Evolutionary conservation across 495 filamentous ascomycete species (phyloP), one percentile per base, ranked within the genome.

Genomic region (Talaromyces liani): DNA sequence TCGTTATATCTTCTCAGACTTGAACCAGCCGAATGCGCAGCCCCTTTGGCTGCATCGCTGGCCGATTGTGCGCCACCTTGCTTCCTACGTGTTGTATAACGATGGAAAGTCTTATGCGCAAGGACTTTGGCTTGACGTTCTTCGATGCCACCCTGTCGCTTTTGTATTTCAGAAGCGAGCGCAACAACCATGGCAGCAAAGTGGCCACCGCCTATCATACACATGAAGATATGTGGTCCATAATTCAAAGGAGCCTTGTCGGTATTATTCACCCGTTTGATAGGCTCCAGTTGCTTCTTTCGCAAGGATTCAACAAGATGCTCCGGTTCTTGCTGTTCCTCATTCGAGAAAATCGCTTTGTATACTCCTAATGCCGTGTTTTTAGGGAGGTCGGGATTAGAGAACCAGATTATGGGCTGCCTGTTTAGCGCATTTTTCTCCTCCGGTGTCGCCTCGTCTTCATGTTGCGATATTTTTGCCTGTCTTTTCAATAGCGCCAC

Each of bases 121-220:
- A 98, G 78, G 3, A 98, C 90, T 2, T 85, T 85, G 7, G 92
- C 90, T 69, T 94, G 88, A 63, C 89, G 84, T 60, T 93, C 90
- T 65, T 91, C 80, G 2, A 85, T 78, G 2, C 91, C 91, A 29
- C 84, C 78, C 55, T 84, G 77, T 63, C 85, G 84, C 65, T 91
- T 92, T 58, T 84, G 85, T 47, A 86, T 76, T 65, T 90, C 91
- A 0, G 95, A 93, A 0, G 90, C 87, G 3, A 98, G 80, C 3
- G 92, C 91, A 20, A 98, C 88, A 34, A 98, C 79, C 92, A 98
- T 97, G 22, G 90, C 95, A 0, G 94, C 94, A 71, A 98, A 98
- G 68, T 98, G 94, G 2, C 94, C 94, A 65, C 94, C 94, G 7
- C 94, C 94, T 61, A 98, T 95, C 94, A 98, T 98, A 73, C 92